Conservation (phyloP, 495 filamentous ascomycete species). For the Xylaria curta region DNA sequence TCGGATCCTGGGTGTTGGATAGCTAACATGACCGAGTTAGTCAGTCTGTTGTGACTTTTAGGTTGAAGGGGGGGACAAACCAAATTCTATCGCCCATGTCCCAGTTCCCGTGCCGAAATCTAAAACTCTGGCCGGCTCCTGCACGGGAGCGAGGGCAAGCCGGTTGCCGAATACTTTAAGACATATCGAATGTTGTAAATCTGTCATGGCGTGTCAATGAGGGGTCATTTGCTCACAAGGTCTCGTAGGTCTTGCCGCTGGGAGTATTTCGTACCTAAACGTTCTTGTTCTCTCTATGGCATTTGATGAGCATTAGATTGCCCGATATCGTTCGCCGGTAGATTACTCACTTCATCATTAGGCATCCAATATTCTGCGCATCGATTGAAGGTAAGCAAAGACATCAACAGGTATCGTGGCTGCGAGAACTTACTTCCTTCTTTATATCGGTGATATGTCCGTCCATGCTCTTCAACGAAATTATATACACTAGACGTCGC, state of each 20-base stretch:
- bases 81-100: conserved; percentile 56
- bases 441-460: conserved; percentile 47
- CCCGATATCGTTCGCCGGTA: neutral
- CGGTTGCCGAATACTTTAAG: conserved; percentile 85
- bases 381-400: conserved; percentile 11
- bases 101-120: conserved; percentile 58
- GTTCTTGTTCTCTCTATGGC: conserved; percentile 25
- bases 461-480: conserved; percentile 42
- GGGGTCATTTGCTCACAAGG: neutral
- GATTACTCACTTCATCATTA: conserved; percentile 38
- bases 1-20: conserved; percentile 28
- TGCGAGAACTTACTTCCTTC: conserved; percentile 41
- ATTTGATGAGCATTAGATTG: neutral
- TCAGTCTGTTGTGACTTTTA: neutral
- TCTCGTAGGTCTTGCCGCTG: neutral
- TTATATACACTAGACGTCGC: conserved; percentile 36
- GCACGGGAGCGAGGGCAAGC: conserved; percentile 32
- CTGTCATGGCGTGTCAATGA: conserved; percentile 29
- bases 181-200: conserved; percentile 76
- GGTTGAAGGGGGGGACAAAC: conserved; percentile 39
- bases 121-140: conserved; percentile 36
- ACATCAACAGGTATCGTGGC: neutral
- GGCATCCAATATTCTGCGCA: conserved; percentile 40
- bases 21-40: neutral
- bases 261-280: conserved; percentile 21